Conservation (phyloP, 2,329 filamentous ascomycete genomes). For the Botryotinia convoluta region DNA sequence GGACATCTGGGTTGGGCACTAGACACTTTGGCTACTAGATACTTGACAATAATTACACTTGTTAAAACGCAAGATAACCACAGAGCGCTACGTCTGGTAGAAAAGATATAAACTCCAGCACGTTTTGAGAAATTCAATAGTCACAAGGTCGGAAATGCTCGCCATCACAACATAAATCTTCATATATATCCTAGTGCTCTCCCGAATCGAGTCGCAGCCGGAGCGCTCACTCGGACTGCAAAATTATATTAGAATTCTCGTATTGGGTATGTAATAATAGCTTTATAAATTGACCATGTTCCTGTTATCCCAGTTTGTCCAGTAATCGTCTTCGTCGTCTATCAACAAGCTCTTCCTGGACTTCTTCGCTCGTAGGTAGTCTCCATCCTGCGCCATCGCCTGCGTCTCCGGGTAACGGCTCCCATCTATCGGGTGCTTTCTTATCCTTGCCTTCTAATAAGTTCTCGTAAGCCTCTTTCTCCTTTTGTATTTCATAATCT, state of each 20-base stretch:
- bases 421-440: conserved; percentile 68
- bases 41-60: conserved; percentile 1
- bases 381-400: conserved; percentile 82
- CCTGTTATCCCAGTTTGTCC: conserved; percentile 58
- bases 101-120: not conserved
- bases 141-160: not conserved
- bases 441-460: conserved; percentile 58
- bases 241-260: not conserved
- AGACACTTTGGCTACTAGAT: not conserved
- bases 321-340: conserved; percentile 78
- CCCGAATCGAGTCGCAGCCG: not conserved
- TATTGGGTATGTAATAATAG: not conserved
- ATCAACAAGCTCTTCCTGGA: conserved; percentile 91
- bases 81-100: not conserved
- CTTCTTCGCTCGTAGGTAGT: conserved; percentile 82
- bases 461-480: conserved; percentile 73
- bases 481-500: conserved; percentile 77
- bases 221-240: not conserved
- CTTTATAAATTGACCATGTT: not conserved
- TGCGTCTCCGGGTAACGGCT: conserved; percentile 79
- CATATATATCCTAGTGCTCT: not conserved
- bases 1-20: not conserved
- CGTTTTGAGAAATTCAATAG: not conserved
- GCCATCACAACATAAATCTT: not conserved
- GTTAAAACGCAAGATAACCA: not conserved